Evolutionary conservation across 495 filamentous ascomycete species (phyloP), one percentile per base, ranked within the genome.

Genomic region (Beverwykella pulmonaria): DNA sequence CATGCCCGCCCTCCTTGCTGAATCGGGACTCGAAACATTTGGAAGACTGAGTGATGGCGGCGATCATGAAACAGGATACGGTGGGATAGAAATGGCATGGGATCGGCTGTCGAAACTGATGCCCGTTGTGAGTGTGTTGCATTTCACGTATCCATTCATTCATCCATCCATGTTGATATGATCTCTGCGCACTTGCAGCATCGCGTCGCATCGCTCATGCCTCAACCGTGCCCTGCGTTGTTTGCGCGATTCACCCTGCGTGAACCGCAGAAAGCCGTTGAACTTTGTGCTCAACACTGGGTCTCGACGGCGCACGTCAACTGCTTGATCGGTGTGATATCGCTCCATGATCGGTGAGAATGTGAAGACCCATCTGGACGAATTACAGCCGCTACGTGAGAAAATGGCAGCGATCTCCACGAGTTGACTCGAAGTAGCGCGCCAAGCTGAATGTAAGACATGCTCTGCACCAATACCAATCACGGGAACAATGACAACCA

Each of bases 381-480:
- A 30, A 10, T 30, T 4, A 2, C 8, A 48, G 22, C 14, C 36
- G 41, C 56, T 39, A 59, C 47, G 27, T 20, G 59, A 53, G 27
- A 36, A 53, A 41, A 49, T 2, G 26, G 59, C 59, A 32, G 10
- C 17, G 46, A 52, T 61, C 59, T 53, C 20, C 62, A 59, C 62
- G 44, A 49, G n/a, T 14, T 48, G 15, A 44, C 20, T 53, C 30
- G 54, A 59, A 59, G 7, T 30, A 20, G 41, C 12, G 25, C 25
- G 63, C 63, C 56, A 67, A 67, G 63, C 55, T 60, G 32, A 47
- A 54, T 14, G 63, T 67, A 61, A 67, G 63, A 67, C 63, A 67
- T 25, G 7, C 52, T 34, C 48, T 53, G 25, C 27, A 50, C 7
- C 39, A 53, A 20, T 46, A 52, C 27, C 32, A 22, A 39, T 57